Evolutionary conservation across 2,329 filamentous ascomycete species (phyloP), one percentile per base, ranked within the genome.

Genomic region (Epichloe scottii): DNA sequence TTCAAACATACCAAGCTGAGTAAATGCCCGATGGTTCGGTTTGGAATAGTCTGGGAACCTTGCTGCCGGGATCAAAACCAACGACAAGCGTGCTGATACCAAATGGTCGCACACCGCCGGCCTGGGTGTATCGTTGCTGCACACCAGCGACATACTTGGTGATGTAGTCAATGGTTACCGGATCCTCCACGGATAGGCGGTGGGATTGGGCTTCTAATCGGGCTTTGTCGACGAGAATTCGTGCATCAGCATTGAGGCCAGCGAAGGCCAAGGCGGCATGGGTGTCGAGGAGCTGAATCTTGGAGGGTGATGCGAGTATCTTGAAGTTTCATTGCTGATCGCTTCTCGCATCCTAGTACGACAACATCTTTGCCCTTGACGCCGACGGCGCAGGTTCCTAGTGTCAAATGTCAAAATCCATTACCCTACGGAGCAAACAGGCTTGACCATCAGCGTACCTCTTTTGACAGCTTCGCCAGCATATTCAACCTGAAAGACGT

Each of bases 401-500:
- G 51, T 54, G 46, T 30, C 7, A 43, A 53, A 48, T 52, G 51
- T 55, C 53, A 54, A 49, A 38, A 49, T 41, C 5, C 21, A 11
- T 58, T 51, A 60, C 58, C 49, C 45, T 45, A 55, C 17, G 48
- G 23, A 43, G 40, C 10, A 33, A 33, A 43, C 21, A n/a, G 42
- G 11, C 45, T 38, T 46, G 48, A 37, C 41, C 45, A 50, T 21
- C 21, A 48, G 40, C 67, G 54, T 74, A 93, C 91, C 93, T 89
- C 93, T 77, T 79, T 98, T 98, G 60, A 98, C 93, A 60, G 93
- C 93, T 75, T 98, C 93, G 60, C 95, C 86, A 51, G 93, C 93
- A 80, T 98, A 98, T 79, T 98, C 93, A 65, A 98, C 93, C 73
- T 98, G 93, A 75, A 98, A 98, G 64, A 98, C 93, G 76, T 98